Evolutionary conservation across 1,139 yeast genomes (phyloP).

Genomic region (Geotrichum phurueaensis): DNA sequence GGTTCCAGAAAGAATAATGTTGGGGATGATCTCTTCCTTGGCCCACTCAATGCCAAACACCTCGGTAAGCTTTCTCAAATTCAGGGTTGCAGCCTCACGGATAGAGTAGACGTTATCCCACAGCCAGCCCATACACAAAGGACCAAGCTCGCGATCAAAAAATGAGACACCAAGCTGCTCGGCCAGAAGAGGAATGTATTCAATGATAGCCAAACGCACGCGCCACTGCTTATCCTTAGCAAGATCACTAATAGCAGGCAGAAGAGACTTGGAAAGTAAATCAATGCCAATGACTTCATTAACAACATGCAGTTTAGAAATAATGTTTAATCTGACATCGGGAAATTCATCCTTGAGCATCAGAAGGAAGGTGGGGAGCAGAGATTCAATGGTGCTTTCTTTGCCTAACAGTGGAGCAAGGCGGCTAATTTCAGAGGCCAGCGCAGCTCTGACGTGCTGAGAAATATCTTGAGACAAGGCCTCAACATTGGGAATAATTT

Average conservation of each 20-base stretch:
- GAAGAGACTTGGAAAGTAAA: constrained; percentile 71
- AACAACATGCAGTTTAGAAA: constrained; percentile 83
- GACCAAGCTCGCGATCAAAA: constrained; percentile 85
- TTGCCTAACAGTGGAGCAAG: constrained; percentile 83
- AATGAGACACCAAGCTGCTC: constrained; percentile 90
- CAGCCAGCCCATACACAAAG: constrained; percentile 90
- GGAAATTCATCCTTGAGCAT: constrained; percentile 97
- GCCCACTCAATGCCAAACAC: constrained; percentile 97
- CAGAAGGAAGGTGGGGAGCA: constrained; percentile 81
- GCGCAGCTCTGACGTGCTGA: constrained; percentile 87
- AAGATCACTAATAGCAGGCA: constrained; percentile 93
- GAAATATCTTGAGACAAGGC: constrained; percentile 84
- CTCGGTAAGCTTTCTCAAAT: constrained; percentile 69
- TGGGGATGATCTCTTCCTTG: constrained; percentile 69
- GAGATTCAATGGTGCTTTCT: constrained; percentile 72
- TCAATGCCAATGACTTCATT: constrained; percentile 93
- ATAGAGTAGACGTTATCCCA: constrained; percentile 98
- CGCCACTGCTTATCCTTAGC: constrained; percentile 98
- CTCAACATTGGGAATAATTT: constrained; percentile 78
- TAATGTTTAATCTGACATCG: constrained; percentile 90
- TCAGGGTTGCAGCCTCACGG: constrained; percentile 90
- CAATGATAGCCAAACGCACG: constrained; percentile 93
- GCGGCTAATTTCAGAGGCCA: constrained; percentile 83
- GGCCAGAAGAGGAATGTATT: constrained; percentile 93
- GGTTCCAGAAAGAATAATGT: constrained; percentile 52